phyloP scores from a whole-genome alignment of 1,139 yeast genomes.

The Kodamaea ohmeri region DNA sequence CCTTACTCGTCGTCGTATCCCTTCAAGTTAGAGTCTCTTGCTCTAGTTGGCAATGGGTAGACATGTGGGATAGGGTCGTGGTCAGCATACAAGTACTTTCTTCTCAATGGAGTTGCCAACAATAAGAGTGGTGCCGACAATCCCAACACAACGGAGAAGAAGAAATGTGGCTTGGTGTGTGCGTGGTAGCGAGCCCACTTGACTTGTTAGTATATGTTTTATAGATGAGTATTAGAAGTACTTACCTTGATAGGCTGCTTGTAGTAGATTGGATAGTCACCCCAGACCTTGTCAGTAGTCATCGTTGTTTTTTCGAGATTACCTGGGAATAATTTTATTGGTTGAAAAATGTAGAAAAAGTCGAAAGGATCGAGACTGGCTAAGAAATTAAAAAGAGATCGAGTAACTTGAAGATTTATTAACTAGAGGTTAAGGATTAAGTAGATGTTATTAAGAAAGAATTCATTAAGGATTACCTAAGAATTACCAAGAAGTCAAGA shows the following conservation, averaged over 20 bases:
- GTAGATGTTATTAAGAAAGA: too few relatives aligned
- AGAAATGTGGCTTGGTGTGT: slow-evolving; percentile 75
- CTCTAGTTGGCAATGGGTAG: slow-evolving; percentile 65
- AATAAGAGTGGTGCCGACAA: slow-evolving; percentile 64
- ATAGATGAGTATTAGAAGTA: slow-evolving; percentile 14
- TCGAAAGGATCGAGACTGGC: too few relatives aligned
- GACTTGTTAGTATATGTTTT: slow-evolving; percentile 28
- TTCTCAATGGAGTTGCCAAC: slow-evolving; percentile 66
- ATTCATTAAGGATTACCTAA: too few relatives aligned
- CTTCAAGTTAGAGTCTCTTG: slow-evolving; percentile 46
- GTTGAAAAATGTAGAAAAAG: slow-evolving; percentile 4
- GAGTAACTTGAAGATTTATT: too few relatives aligned
- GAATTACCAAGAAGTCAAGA: too few relatives aligned
- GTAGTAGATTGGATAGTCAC: slow-evolving; percentile 58
- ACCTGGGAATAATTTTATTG: slow-evolving; percentile 9
- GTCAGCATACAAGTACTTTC: slow-evolving; percentile 64
- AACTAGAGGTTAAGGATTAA: too few relatives aligned
- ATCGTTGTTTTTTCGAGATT: slow-evolving; percentile 7
- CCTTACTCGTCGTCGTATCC: slow-evolving; percentile 54
- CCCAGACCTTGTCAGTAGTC: slow-evolving; percentile 39
- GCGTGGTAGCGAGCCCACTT: slow-evolving; percentile 81
- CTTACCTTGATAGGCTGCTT: slow-evolving; percentile 65
- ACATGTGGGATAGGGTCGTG: slow-evolving; percentile 65
- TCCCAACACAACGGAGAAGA: slow-evolving; percentile 68
- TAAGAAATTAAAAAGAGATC: neutral